Evolutionary conservation across 768 basidiomycete genomes (phyloP).

Genomic region (Pisolithus tinctorius): DNA sequence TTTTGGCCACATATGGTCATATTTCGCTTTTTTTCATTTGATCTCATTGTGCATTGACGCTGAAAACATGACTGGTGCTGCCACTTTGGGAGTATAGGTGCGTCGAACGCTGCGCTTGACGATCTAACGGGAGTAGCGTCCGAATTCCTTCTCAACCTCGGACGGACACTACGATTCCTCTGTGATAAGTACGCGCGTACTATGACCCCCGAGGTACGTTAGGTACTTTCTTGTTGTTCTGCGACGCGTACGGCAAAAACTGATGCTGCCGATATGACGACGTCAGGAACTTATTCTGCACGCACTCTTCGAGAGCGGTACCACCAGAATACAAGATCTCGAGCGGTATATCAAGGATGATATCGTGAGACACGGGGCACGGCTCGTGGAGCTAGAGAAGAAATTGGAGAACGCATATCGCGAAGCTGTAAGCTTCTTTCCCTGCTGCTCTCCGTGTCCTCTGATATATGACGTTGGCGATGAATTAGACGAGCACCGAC

Average conservation of each 20-base stretch:
- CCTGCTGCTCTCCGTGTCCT: not conserved
- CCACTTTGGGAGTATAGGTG: slow-evolving; percentile 35
- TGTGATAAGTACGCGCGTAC: slow-evolving; percentile 71
- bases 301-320: slow-evolving; percentile 85
- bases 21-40: no score
- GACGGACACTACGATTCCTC: slow-evolving; percentile 75
- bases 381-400: slow-evolving; percentile 75
- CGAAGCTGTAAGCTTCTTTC: slow-evolving; percentile 53
- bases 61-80: no score
- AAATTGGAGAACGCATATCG: slow-evolving; percentile 80
- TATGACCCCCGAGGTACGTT: slow-evolving; percentile 79
- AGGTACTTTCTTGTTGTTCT: not conserved
- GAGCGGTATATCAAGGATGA: slow-evolving; percentile 89
- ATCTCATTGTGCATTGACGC: no score
- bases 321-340: slow-evolving; percentile 67
- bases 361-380: slow-evolving; percentile 70
- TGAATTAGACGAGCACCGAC: slow-evolving; percentile 33
- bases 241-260: not conserved
- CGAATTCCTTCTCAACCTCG: slow-evolving; percentile 81
- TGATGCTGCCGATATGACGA: not conserved
- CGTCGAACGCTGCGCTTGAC: slow-evolving; percentile 71
- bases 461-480: not conserved
- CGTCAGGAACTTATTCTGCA: slow-evolving; percentile 87
- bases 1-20: not conserved
- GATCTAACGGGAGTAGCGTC: slow-evolving; percentile 70